Conservation (phyloP, 1,139 yeast species). For the Hyphopichia wangnamkhiaoensis region DNA sequence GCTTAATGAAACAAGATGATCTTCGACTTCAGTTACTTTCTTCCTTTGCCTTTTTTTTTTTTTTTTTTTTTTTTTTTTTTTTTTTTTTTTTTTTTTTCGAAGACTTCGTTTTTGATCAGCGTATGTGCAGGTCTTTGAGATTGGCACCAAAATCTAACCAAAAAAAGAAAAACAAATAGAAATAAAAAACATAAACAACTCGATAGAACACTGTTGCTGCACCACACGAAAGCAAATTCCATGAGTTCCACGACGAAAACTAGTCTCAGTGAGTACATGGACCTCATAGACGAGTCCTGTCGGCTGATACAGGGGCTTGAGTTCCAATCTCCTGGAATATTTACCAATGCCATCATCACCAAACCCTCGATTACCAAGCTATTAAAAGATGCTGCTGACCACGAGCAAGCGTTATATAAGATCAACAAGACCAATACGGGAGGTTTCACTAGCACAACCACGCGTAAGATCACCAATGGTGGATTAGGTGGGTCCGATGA, state of each 20-base stretch:
- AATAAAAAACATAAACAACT: neutral
- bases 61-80: neutral
- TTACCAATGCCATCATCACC: conserved; percentile 61
- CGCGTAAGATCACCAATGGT: neutral
- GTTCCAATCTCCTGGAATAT: conserved; percentile 58
- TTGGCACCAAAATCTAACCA: neutral
- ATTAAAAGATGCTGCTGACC: conserved; percentile 58
- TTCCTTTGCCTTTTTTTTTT: neutral
- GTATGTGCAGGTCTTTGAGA: conserved; percentile 2
- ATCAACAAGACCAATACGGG: conserved; percentile 19
- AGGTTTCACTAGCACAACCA: conserved; percentile 1
- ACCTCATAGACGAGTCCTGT: conserved; percentile 1
- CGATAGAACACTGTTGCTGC: too few relatives aligned
- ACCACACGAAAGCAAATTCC: too few relatives aligned
- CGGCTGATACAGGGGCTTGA: conserved; percentile 26
- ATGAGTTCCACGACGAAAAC: neutral
- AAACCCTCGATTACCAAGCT: conserved; percentile 59
- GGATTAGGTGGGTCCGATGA: neutral
- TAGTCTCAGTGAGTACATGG: neutral
- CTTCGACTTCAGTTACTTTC: too few relatives aligned
- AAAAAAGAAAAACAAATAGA: neutral
- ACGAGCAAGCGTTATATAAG: conserved; percentile 53
- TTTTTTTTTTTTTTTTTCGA: conserved; percentile 10
- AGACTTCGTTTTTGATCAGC: neutral
- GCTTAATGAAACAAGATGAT: too few relatives aligned